Evolutionary conservation across 1,284 basidiomycete genomes (phyloP).

Genomic region (Leccinum subfulvum): DNA sequence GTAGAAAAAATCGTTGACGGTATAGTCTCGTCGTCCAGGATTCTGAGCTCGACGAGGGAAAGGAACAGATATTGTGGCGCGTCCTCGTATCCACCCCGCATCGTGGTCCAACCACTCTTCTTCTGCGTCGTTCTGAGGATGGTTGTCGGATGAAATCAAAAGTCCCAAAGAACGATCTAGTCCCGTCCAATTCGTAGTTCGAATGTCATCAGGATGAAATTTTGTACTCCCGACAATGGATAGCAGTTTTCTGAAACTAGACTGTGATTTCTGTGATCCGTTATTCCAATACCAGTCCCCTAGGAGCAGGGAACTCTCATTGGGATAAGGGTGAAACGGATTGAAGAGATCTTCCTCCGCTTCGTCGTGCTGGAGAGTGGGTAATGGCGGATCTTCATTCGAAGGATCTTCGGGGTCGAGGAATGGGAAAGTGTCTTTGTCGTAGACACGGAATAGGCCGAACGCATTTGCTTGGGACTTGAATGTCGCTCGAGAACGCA

Average conservation of each 20-base stretch:
- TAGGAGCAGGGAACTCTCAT: too few species aligned
- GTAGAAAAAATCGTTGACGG: not conserved
- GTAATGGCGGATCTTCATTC: too few species aligned
- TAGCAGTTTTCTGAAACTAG: not conserved
- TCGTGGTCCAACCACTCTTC: not conserved
- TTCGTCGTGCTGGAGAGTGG: too few species aligned
- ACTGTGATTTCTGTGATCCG: too few species aligned
- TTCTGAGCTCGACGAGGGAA: not conserved
- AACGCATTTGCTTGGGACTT: too few species aligned
- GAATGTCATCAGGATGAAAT: not conserved
- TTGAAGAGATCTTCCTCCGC: too few species aligned
- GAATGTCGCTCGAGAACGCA: too few species aligned
- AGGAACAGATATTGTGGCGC: not conserved
- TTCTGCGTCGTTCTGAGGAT: not conserved
- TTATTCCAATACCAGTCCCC: too few species aligned
- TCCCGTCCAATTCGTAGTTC: not conserved
- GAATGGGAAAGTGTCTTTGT: too few species aligned
- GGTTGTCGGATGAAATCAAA: not conserved
- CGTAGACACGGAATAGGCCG: too few species aligned
- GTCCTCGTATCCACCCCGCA: not conserved
- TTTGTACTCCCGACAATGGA: not conserved
- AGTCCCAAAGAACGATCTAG: not conserved
- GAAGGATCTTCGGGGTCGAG: too few species aligned
- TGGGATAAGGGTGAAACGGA: too few species aligned
- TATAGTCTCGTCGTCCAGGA: not conserved